These are phyloP conservation scores for Lipomyces mesembrius DNA, from an alignment of 805 yeast species.

Conservation along the genomic window DNA sequence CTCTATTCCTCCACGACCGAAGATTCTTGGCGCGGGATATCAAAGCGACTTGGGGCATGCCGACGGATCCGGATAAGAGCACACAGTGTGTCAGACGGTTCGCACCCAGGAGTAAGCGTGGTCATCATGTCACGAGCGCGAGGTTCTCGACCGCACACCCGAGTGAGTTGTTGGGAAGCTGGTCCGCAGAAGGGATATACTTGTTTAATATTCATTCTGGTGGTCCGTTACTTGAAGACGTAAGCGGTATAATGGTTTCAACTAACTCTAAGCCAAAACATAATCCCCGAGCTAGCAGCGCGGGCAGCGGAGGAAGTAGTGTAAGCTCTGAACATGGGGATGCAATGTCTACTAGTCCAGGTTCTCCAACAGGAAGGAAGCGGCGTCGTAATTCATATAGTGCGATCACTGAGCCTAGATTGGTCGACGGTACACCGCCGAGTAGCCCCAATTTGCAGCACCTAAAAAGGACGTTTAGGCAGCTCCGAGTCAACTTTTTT, in stretches of 20 bases:
- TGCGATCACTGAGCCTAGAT: not conserved
- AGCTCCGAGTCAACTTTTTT: not conserved
- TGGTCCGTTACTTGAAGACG: conserved; percentile 1
- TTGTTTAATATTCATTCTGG: conserved; percentile 31
- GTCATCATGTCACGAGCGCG: conserved; percentile 32
- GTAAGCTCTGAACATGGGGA: not conserved
- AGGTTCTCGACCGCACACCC: conserved; percentile 31
- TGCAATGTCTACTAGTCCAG: not conserved
- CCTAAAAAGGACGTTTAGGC: not conserved
- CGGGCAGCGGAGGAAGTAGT: not conserved
- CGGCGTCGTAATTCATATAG: not conserved
- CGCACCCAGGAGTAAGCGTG: conserved; percentile 14
- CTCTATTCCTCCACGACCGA: conserved; percentile 36
- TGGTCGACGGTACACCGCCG: not conserved
- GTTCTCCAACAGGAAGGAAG: not conserved
- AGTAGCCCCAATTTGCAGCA: not conserved
- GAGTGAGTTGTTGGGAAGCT: conserved; percentile 34
- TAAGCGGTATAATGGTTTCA: conserved; percentile 1
- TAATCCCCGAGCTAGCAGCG: conserved; percentile 5
- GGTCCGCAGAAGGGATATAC: conserved; percentile 34
- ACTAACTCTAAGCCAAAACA: not conserved
- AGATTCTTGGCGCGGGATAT: conserved; percentile 27
- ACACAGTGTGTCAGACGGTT: conserved; percentile 37
- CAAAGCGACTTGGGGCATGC: conserved; percentile 24
- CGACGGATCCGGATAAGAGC: conserved; percentile 12